These are phyloP conservation scores for Basipetospora sp. DNA, from an alignment of 2,329 filamentous ascomycete genomes.

Conservation along the genomic window DNA sequence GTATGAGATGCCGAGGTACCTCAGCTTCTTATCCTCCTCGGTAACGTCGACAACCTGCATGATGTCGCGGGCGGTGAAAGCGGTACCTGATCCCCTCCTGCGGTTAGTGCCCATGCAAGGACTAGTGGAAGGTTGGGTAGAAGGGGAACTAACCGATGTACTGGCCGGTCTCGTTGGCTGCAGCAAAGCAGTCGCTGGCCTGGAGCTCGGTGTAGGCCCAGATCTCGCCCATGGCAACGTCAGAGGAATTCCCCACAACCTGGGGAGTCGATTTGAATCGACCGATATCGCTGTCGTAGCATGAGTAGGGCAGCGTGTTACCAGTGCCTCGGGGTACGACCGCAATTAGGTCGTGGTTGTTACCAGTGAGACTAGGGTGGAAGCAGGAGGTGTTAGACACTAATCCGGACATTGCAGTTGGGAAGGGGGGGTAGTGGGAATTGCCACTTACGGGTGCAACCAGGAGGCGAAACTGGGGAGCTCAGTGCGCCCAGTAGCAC, in stretches of 20 bases:
- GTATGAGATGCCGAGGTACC: constrained; percentile 25
- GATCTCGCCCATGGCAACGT: constrained; percentile 8
- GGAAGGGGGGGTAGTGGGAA: too few species aligned
- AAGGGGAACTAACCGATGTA: constrained; percentile 16
- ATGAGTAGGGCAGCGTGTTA: background rate
- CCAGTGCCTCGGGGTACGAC: constrained; percentile 13
- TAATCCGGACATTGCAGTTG: too few species aligned
- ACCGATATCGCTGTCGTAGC: background rate
- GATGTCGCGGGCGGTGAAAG: constrained; percentile 24
- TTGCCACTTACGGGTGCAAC: too few species aligned
- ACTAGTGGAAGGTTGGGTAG: too few species aligned
- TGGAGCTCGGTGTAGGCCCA: constrained; percentile 10
- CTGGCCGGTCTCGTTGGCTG: constrained; percentile 11
- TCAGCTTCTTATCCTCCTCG: constrained; percentile 21
- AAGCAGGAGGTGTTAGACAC: too few species aligned
- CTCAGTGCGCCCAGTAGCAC: constrained; percentile 7
- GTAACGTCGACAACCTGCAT: constrained; percentile 24
- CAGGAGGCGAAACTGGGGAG: too few species aligned
- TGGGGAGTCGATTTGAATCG: constrained; percentile 11
- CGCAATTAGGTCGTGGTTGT: too few species aligned
- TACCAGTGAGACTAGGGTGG: too few species aligned
- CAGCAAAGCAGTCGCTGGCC: constrained; percentile 13
- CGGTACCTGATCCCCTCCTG: too few species aligned
- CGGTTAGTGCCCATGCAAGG: too few species aligned
- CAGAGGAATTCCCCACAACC: constrained; percentile 10